Conservation (phyloP, 2,329 filamentous ascomycete species). For the Phialocephala subalpina region DNA sequence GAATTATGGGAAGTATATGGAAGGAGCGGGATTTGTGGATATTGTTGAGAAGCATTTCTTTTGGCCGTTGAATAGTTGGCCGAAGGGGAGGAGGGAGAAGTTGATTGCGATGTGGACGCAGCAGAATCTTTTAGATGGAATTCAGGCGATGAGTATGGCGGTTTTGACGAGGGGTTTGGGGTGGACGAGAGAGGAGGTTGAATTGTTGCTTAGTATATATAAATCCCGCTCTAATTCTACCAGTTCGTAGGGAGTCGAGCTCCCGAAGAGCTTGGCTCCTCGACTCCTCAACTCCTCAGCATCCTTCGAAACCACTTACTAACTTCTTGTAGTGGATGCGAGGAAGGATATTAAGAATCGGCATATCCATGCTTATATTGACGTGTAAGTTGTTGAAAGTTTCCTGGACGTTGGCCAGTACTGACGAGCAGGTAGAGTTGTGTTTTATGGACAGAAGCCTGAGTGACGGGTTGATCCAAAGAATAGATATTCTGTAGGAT, state of each 20-base stretch:
- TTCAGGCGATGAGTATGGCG: constrained; percentile 14
- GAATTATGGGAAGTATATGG: constrained; percentile 20
- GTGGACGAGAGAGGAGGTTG: constrained; percentile 30
- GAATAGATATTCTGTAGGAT: too few species aligned
- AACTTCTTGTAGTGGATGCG: constrained; percentile 31
- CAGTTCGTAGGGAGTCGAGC: too few species aligned
- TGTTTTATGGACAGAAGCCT: constrained; percentile 7
- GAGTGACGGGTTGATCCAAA: neutral
- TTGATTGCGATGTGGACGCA: constrained; percentile 42
- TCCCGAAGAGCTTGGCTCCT: too few species aligned
- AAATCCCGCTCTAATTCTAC: too few species aligned
- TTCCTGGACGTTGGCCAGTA: neutral
- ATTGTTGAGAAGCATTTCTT: constrained; percentile 50
- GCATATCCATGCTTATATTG: constrained; percentile 30
- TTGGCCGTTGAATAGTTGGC: constrained; percentile 57
- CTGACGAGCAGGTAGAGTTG: neutral
- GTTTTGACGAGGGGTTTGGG: constrained; percentile 28
- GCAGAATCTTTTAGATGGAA: constrained; percentile 22
- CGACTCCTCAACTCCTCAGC: too few species aligned
- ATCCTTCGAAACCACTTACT: too few species aligned
- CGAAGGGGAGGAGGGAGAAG: constrained; percentile 52
- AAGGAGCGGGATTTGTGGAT: constrained; percentile 51
- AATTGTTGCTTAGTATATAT: too few species aligned
- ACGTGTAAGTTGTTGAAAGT: constrained; percentile 12
- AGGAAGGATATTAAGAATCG: constrained; percentile 27